A percentile compares a stretch with the other conserved stretches of the same genome.
These are phyloP conservation scores for Physcomitrium patens DNA, from an alignment of 225 moss, liverwort and hornwort genomes.

Conservation along the genomic window DNA sequence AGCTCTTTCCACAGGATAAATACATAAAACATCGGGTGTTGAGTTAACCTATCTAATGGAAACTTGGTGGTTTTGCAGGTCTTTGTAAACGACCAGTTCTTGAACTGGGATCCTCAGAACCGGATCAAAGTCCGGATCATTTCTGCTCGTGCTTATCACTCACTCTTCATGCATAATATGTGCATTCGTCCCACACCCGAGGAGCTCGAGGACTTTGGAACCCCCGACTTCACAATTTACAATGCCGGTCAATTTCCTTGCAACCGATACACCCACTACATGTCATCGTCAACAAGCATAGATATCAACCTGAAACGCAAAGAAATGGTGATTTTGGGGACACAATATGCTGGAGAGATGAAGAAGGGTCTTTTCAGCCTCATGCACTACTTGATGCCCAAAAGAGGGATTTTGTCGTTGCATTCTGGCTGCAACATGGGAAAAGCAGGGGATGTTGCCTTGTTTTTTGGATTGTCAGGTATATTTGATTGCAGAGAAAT, in stretches of 20 bases:
- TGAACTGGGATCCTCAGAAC: slow-evolving; percentile 97
- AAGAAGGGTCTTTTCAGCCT: slow-evolving; percentile 99
- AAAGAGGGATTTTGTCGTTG: slow-evolving; percentile 98
- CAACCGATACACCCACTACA: slow-evolving; percentile 99
- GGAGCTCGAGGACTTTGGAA: slow-evolving; percentile 98
- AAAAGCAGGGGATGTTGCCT: slow-evolving; percentile 99
- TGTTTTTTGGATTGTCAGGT: slow-evolving; percentile 99
- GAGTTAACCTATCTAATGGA: not conserved
- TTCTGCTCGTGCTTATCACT: slow-evolving; percentile 96
- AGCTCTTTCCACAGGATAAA: too few species aligned
- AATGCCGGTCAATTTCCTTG: slow-evolving; percentile 99
- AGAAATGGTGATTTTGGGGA: slow-evolving; percentile 99
- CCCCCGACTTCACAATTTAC: slow-evolving; percentile 99
- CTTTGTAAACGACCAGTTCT: slow-evolving; percentile 93
- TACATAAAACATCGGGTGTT: too few species aligned
- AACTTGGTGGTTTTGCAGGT: slow-evolving; percentile 43
- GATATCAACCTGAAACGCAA: slow-evolving; percentile 99
- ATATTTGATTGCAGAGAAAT: slow-evolving; percentile 82
- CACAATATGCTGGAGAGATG: slow-evolving; percentile 99
- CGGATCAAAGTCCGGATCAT: slow-evolving; percentile 97
- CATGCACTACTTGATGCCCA: slow-evolving; percentile 99
- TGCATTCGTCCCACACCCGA: slow-evolving; percentile 99
- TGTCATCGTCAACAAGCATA: slow-evolving; percentile 99
- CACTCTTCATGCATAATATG: slow-evolving; percentile 99
- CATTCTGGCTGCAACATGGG: slow-evolving; percentile 99